A percentile compares a stretch with the other conserved stretches of the same genome.
Evolutionary conservation across 2,329 filamentous ascomycete genomes (phyloP).

Genomic region (Cercospora nicotianae): DNA sequence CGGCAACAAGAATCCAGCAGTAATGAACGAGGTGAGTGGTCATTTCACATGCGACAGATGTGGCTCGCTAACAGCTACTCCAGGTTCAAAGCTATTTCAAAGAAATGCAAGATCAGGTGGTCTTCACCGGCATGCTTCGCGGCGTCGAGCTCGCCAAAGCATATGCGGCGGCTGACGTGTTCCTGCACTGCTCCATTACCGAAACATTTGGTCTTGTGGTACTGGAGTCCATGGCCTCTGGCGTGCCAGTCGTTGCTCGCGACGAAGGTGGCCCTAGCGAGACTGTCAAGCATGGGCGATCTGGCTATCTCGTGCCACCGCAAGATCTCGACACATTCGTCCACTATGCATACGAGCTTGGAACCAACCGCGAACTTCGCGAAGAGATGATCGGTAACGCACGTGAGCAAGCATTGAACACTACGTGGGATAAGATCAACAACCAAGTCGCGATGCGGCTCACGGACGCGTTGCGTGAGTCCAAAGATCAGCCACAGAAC

Average conservation of each 20-base stretch:
- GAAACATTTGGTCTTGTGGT: conserved; percentile 73
- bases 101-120: conserved; percentile 55
- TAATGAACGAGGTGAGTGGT: conserved; percentile 54
- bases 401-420: conserved; percentile 59
- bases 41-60: too few relatives aligned
- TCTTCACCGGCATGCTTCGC: conserved; percentile 67
- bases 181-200: conserved; percentile 69
- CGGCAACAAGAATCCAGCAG: conserved; percentile 63
- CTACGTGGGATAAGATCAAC: conserved; percentile 71
- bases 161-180: conserved; percentile 68
- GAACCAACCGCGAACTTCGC: conserved; percentile 49
- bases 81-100: conserved; percentile 60
- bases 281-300: conserved; percentile 60
- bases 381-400: conserved; percentile 50
- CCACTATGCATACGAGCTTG: conserved; percentile 53
- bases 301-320: conserved; percentile 62
- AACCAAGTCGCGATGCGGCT: conserved; percentile 68
- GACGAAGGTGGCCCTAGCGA: conserved; percentile 70
- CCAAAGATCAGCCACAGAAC: neutral
- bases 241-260: conserved; percentile 66
- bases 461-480: conserved; percentile 45
- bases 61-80: neutral
- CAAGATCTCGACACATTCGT: conserved; percentile 62
- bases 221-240: conserved; percentile 69
- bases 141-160: conserved; percentile 63